A percentile compares a stretch with the other conserved stretches of the same genome.
Conservation (phyloP, 257 asterid species). For the Solanum okadae region DNA sequence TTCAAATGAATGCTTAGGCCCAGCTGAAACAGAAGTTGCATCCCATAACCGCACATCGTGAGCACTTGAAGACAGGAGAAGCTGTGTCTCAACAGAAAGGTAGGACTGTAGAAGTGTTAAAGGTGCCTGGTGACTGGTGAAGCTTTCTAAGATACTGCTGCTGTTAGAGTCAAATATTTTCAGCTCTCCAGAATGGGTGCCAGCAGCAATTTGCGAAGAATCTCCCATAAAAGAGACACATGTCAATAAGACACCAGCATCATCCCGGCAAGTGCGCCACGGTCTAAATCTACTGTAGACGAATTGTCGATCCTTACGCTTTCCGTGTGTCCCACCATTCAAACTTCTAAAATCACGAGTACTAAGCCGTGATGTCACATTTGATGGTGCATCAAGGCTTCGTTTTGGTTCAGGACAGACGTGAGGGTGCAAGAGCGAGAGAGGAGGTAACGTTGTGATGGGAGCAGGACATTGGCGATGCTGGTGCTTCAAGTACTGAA, state of each 20-base stretch:
- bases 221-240: slow-evolving; percentile 84
- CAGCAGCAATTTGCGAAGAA: slow-evolving; percentile 72
- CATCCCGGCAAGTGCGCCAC: slow-evolving; percentile 95
- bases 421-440: slow-evolving; percentile 92
- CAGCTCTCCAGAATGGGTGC: slow-evolving; percentile 87
- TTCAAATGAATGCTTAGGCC: slow-evolving; percentile 85
- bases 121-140: slow-evolving; percentile 76
- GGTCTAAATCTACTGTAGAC: slow-evolving; percentile 94
- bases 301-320: slow-evolving; percentile 89
- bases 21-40: slow-evolving; percentile 59
- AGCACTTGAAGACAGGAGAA: slow-evolving; percentile 74
- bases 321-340: slow-evolving; percentile 76
- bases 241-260: slow-evolving; percentile 51
- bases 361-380: slow-evolving; percentile 82
- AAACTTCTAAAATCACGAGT: slow-evolving; percentile 73
- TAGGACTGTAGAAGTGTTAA: slow-evolving; percentile 68
- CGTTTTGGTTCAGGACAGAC: slow-evolving; percentile 91
- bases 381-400: slow-evolving; percentile 91
- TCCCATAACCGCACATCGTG: slow-evolving; percentile 89
- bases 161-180: slow-evolving; percentile 76
- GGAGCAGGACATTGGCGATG: slow-evolving; percentile 99
- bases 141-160: slow-evolving; percentile 63
- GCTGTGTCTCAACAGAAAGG: slow-evolving; percentile 52
- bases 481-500: slow-evolving; percentile 93
- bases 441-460: slow-evolving; percentile 95